These are phyloP conservation scores for Rhizopogon vesiculosus DNA, from an alignment of 768 basidiomycete species.

Conservation along the genomic window DNA sequence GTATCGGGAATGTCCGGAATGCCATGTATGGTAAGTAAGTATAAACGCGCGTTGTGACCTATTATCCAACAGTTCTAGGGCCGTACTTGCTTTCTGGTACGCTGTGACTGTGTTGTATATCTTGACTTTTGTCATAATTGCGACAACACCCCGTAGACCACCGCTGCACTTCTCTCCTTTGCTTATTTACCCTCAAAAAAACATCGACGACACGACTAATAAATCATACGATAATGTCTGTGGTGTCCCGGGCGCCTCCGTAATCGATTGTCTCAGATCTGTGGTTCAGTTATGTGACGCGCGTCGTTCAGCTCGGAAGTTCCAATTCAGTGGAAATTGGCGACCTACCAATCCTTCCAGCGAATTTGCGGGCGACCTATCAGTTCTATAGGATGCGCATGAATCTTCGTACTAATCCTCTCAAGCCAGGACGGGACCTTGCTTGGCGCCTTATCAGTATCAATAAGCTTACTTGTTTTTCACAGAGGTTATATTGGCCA, in stretches of 20 bases:
- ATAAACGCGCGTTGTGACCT: no score
- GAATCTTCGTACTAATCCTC: conserved; percentile 36
- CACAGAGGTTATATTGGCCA: conserved; percentile 46
- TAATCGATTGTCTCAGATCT: conserved; percentile 41
- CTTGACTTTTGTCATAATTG: conserved; percentile 36
- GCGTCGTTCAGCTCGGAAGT: conserved; percentile 78
- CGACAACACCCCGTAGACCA: conserved; percentile 67
- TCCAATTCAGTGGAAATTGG: conserved; percentile 77
- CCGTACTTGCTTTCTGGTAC: conserved; percentile 44
- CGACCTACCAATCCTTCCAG: conserved; percentile 80
- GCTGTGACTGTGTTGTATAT: conserved; percentile 46
- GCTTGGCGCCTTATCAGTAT: conserved; percentile 56
- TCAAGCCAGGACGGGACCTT: conserved; percentile 59
- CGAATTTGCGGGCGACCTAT: conserved; percentile 59
- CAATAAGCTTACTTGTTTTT: conserved; percentile 41
- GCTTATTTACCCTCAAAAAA: conserved; percentile 71
- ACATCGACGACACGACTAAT: conserved; percentile 53
- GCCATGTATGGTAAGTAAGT: no score
- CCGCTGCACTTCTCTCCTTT: conserved; percentile 67
- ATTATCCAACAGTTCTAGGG: no score
- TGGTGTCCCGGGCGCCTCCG: conserved; percentile 46
- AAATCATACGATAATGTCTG: conserved; percentile 72
- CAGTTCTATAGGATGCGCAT: conserved; percentile 62
- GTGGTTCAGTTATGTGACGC: conserved; percentile 86
- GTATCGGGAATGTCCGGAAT: no score